Base-by-base conservation (phyloP, 768 basidiomycete genomes). In the Lactarius indigo region DNA sequence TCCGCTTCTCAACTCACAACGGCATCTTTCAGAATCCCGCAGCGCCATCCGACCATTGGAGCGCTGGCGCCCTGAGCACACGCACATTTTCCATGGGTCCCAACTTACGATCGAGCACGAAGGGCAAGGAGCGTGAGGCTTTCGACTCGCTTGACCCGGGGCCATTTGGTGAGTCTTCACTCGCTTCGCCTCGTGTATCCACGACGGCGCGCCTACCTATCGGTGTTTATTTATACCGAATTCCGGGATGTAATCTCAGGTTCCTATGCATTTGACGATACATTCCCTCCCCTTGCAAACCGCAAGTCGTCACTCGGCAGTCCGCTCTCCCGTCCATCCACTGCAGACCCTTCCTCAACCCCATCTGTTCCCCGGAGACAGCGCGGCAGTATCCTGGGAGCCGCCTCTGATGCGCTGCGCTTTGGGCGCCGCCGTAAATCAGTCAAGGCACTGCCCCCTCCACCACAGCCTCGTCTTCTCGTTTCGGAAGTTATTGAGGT, bases 401-500 rank as follows among this genome's bases (percentile, higher is more conserved):
- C 64, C 1, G 73, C 73, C 23, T 73, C 73, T 0, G 73, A 74
- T 56, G 73, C 73, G 5, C 58, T 74, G 13, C 62, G 64, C 10
- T 69, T 66, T 59, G 64, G 61, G 47, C 68, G 68, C 35, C 68
- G 69, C 64, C 68, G 69, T 55, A 71, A 70, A 62, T 63, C 72
- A 54, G 72, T 72, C 68, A 73, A 70, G 62, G 65, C 59, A 28
- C 64, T 42, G 1, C 70, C 69, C 2, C 63, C 69, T 18, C 63
- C 69, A 18, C 63, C 75, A 41, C 71, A 80, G n/a, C 76, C 73
- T 61, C 79, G 80, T 26, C 74, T 84, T 31, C 74, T 87, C 50
- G 77, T 89, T 59, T 84, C 89, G 20, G 89, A 84, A 44, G 87
- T 92, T 59, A 88, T 92, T 64, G 90, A 92, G 74, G 91, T 92